These are phyloP conservation scores for Apophysomyces elegans DNA, from an alignment of 371 early-diverging fungal genomes.

Conservation along the genomic window DNA sequence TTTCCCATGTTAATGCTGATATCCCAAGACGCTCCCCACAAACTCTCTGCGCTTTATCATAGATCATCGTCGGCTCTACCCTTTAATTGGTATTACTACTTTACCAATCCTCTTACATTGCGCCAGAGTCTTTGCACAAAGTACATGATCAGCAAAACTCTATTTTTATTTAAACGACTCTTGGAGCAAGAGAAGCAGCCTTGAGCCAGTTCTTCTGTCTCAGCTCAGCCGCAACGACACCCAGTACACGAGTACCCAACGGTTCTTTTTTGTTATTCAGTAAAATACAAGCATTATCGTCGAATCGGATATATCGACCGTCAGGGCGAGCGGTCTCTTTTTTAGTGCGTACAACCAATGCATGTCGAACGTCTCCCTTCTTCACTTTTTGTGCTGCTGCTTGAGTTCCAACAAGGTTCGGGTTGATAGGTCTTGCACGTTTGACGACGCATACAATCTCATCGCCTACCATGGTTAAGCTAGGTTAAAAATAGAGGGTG, in stretches of 20 bases:
- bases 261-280: slow-evolving; percentile 94
- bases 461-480: slow-evolving; percentile 69
- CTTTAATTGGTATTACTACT: too few relatives aligned
- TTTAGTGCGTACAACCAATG: slow-evolving; percentile 90
- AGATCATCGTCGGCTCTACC: too few relatives aligned
- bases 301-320: slow-evolving; percentile 93
- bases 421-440: slow-evolving; percentile 84
- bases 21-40: too few relatives aligned
- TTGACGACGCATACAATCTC: slow-evolving; percentile 96
- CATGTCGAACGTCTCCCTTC: slow-evolving; percentile 95
- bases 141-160: slow-evolving; percentile 11
- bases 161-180: slow-evolving; percentile 72
- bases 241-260: slow-evolving; percentile 92
- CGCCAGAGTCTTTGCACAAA: background rate
- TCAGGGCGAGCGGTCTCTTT: slow-evolving; percentile 92
- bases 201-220: slow-evolving; percentile 96
- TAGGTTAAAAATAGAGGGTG: background rate
- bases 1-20: too few relatives aligned
- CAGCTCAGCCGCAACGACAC: slow-evolving; percentile 89
- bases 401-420: slow-evolving; percentile 51
- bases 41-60: too few relatives aligned
- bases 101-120: too few relatives aligned
- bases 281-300: slow-evolving; percentile 97
- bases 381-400: slow-evolving; percentile 79
- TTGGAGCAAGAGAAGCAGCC: slow-evolving; percentile 92